phyloP scores from a whole-genome alignment of 1,139 yeast species.

The Martiniozyma asiatica region DNA sequence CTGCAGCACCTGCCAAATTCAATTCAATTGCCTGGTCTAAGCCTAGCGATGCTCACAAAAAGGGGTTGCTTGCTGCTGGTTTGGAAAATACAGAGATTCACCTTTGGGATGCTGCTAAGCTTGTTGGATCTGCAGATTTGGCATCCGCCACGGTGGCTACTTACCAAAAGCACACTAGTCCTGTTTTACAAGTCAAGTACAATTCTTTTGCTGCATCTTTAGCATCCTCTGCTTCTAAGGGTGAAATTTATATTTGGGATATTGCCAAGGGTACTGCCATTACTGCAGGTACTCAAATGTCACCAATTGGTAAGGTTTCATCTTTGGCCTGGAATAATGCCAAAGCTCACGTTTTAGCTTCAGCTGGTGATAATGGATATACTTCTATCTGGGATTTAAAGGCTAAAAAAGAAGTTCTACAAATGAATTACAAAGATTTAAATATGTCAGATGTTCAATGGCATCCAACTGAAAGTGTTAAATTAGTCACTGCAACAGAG shows the following conservation, averaged over 20 bases:
- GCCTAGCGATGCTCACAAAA: conserved; percentile 36
- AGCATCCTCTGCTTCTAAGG: conserved; percentile 79
- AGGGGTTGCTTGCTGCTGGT: conserved; percentile 75
- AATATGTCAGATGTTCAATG: conserved; percentile 53
- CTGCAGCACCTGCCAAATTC: conserved; percentile 51
- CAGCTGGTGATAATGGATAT: conserved; percentile 72
- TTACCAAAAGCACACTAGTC: conserved; percentile 53
- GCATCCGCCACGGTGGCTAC: conserved; percentile 33
- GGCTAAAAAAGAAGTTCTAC: conserved; percentile 78
- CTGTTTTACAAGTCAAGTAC: conserved; percentile 66
- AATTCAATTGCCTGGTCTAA: conserved; percentile 82
- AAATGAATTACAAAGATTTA: conserved; percentile 56
- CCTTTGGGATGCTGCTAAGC: conserved; percentile 56
- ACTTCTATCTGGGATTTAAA: conserved; percentile 93
- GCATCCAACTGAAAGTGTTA: conserved; percentile 90
- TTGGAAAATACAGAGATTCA: conserved; percentile 73
- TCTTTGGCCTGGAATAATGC: conserved; percentile 84
- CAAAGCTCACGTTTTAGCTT: conserved; percentile 79
- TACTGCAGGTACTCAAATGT: conserved; percentile 67
- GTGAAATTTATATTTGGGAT: conserved; percentile 89
- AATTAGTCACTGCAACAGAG: conserved; percentile 77
- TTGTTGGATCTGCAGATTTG: conserved; percentile 24
- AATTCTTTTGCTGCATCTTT: conserved; percentile 62
- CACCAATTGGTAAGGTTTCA: conserved; percentile 73
- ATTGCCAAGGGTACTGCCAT: conserved; percentile 52